A percentile compares a stretch with the other conserved stretches of the same genome.
phyloP scores from a whole-genome alignment of 1,284 basidiomycete genomes.

The Ganoderma meredithae region DNA sequence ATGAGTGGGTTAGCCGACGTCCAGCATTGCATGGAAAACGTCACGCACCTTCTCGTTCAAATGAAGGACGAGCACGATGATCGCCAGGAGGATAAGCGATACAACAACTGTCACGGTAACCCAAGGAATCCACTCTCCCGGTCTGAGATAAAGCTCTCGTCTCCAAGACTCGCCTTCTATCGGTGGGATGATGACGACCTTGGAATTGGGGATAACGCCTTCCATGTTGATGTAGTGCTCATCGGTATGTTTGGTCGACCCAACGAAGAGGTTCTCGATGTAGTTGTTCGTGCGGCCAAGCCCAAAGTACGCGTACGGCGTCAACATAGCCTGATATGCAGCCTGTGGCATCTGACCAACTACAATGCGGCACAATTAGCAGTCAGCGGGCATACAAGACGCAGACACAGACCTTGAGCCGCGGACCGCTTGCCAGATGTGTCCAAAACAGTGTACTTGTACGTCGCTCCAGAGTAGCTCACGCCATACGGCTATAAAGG shows the following conservation, averaged over 20 bases:
- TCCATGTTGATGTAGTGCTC: slow-evolving; percentile 91
- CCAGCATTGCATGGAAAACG: background rate
- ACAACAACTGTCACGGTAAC: slow-evolving; percentile 88
- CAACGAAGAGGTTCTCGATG: slow-evolving; percentile 95
- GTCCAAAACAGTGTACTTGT: slow-evolving; percentile 97
- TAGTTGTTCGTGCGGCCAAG: slow-evolving; percentile 99
- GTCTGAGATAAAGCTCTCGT: slow-evolving; percentile 89
- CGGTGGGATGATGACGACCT: slow-evolving; percentile 93
- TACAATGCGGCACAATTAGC: slow-evolving; percentile 40
- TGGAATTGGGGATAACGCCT: slow-evolving; percentile 97
- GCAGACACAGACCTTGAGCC: slow-evolving; percentile 71
- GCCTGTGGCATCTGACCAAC: slow-evolving; percentile 95
- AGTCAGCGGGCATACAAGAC: background rate
- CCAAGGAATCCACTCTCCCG: slow-evolving; percentile 98
- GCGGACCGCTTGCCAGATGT: slow-evolving; percentile 91
- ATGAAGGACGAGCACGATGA: slow-evolving; percentile 89
- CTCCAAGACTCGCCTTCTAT: slow-evolving; percentile 73
- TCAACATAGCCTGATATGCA: slow-evolving; percentile 87
- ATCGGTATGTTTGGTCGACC: slow-evolving; percentile 77
- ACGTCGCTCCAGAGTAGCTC: slow-evolving; percentile 93
- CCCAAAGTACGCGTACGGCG: slow-evolving; percentile 96
- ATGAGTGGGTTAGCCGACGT: slow-evolving; percentile 14
- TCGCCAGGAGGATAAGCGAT: slow-evolving; percentile 77
- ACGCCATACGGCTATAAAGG: slow-evolving; percentile 84
- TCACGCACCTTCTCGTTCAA: slow-evolving; percentile 85